A percentile compares a stretch with the other conserved stretches of the same genome.
phyloP scores from a whole-genome alignment of 768 basidiomycete genomes.

The Boletus patriciae region DNA sequence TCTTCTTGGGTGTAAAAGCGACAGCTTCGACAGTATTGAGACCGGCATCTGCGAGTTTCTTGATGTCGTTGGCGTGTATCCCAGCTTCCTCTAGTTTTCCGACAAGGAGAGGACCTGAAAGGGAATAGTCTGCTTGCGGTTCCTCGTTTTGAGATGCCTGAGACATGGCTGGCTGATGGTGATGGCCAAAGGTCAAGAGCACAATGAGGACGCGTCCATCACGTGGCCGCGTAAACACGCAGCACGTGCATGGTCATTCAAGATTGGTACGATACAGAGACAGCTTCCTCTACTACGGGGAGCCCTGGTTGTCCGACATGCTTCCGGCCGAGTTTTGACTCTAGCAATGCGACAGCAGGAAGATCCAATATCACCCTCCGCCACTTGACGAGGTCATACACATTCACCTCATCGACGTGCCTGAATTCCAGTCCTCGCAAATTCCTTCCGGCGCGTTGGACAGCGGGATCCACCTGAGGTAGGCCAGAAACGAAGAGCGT shows the following conservation, averaged over 20 bases:
- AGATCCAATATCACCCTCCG: slow-evolving; percentile 78
- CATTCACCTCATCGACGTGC: slow-evolving; percentile 63
- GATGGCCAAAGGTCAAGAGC: not conserved
- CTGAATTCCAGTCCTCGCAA: slow-evolving; percentile 65
- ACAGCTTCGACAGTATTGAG: slow-evolving; percentile 93
- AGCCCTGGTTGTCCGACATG: slow-evolving; percentile 2
- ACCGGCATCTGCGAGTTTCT: slow-evolving; percentile 92
- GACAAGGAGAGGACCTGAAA: slow-evolving; percentile 82
- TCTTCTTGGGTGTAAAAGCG: slow-evolving; percentile 96
- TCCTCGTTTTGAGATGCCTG: slow-evolving; percentile 54
- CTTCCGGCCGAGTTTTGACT: slow-evolving; percentile 56
- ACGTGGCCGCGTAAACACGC: slow-evolving; percentile 30
- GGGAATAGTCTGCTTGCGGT: slow-evolving; percentile 49
- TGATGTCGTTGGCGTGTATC: slow-evolving; percentile 86
- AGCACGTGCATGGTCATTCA: slow-evolving; percentile 5
- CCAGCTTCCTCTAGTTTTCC: slow-evolving; percentile 86
- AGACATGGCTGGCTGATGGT: slow-evolving; percentile 32
- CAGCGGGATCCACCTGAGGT: slow-evolving; percentile 48
- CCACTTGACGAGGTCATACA: slow-evolving; percentile 86
- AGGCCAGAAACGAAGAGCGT: slow-evolving; percentile 77
- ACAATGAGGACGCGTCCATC: slow-evolving; percentile 29
- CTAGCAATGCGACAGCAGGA: slow-evolving; percentile 77
- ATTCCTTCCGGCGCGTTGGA: slow-evolving; percentile 68
- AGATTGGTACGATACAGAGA: not conserved
- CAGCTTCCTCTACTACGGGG: slow-evolving; percentile 7